A percentile compares a stretch with the other conserved stretches of the same genome.
Evolutionary conservation across 1,284 basidiomycete species (phyloP).

Genomic region (Ceratobasidium sp.): DNA sequence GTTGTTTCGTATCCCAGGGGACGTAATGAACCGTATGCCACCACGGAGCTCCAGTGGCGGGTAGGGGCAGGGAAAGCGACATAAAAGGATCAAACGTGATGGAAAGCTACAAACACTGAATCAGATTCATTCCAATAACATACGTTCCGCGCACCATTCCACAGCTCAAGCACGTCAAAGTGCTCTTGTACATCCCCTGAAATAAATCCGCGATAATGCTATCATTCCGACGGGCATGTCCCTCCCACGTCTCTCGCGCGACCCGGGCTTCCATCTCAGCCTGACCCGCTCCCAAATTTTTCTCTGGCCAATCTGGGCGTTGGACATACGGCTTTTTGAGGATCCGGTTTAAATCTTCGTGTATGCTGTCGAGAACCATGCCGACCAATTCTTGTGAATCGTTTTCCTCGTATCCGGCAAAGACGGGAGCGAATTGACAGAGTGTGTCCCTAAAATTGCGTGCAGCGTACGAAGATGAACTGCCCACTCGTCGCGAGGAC

Average conservation of each 20-base stretch:
- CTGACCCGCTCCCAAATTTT: constrained; percentile 55
- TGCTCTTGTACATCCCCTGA: constrained; percentile 97
- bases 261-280: constrained; percentile 85
- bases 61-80: constrained; percentile 97
- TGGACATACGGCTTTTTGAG: constrained; percentile 85
- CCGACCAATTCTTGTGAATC: constrained; percentile 72
- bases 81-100: constrained; percentile 99
- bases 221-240: constrained; percentile 97
- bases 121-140: not conserved
- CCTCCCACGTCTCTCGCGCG: constrained; percentile 93
- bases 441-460: constrained; percentile 92
- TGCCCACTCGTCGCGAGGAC: constrained; percentile 2
- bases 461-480: constrained; percentile 76
- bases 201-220: constrained; percentile 99
- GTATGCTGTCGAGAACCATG: constrained; percentile 70
- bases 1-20: constrained; percentile 77
- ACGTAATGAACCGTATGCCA: constrained; percentile 80
- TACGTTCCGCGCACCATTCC: constrained; percentile 73
- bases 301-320: constrained; percentile 98
- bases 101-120: constrained; percentile 74
- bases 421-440: constrained; percentile 67
- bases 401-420: constrained; percentile 72
- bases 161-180: constrained; percentile 96
- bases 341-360: constrained; percentile 73
- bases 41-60: constrained; percentile 83